A percentile compares a stretch with the other conserved stretches of the same genome.
phyloP scores from a whole-genome alignment of 345 rosid genomes.

The Laguncularia racemosa region DNA sequence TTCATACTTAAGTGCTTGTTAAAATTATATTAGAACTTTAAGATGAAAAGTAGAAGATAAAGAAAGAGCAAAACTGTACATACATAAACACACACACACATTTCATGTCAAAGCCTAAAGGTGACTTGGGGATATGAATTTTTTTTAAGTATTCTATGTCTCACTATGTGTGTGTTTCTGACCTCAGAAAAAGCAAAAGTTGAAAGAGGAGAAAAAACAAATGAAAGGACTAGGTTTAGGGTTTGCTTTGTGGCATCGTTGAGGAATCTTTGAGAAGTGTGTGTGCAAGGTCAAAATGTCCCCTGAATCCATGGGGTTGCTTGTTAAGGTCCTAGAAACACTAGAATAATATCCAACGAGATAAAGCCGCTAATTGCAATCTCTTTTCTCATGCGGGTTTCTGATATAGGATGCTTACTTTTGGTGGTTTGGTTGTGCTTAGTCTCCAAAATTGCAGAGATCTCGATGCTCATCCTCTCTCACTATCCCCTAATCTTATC shows the following conservation, averaged over 20 bases:
- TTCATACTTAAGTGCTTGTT: too few species aligned
- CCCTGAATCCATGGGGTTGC: not conserved
- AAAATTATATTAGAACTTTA: too few species aligned
- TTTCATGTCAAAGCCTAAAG: conserved; percentile 38
- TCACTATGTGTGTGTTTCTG: conserved; percentile 22
- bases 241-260: conserved; percentile 34
- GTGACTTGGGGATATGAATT: conserved; percentile 1
- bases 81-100: not conserved
- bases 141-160: not conserved
- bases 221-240: too few species aligned
- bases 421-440: too few species aligned
- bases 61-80: not conserved
- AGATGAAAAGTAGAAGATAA: conserved; percentile 7
- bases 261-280: conserved; percentile 44
- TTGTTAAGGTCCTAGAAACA: not conserved
- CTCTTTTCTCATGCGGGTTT: conserved; percentile 18
- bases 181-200: conserved; percentile 46
- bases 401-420: not conserved
- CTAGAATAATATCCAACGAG: not conserved
- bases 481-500: too few species aligned
- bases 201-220: conserved; percentile 7
- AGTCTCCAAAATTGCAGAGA: too few species aligned
- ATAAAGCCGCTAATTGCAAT: conserved; percentile 54
- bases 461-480: too few species aligned
- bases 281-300: conserved; percentile 27